Evolutionary conservation across 768 basidiomycete genomes (phyloP), one percentile per base, ranked within the genome.

Genomic region (Suillus tomentosus): DNA sequence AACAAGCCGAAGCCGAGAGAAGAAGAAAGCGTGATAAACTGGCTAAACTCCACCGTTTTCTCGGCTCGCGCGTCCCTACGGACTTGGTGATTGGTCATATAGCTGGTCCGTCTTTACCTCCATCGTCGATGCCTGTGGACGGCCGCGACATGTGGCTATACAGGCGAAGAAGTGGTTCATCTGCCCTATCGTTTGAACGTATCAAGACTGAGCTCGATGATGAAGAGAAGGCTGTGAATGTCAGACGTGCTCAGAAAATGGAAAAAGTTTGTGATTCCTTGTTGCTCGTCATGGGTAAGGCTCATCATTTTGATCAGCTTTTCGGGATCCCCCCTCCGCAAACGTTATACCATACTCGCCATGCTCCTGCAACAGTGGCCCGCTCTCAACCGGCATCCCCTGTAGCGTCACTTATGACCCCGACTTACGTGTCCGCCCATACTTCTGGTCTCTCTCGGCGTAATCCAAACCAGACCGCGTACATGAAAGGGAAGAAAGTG

Each of bases 321-420:
- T 94, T 95, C 70, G 92, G 92, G 62, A 86, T 87, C 34, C 87
- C 85, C 5, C 93, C 93, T 40, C 92, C 92, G 3, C 90, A 91
- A 66, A 85, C 82, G 2, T 80, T 94, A n/a, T 94, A 87, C 71
- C 88, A 87, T 75, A 88, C 89, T 13, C 85, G 87, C 43, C 81
- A 81, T 36, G 77, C 73, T 40, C 80, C 82, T 15, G 79, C 80
- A 17, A 65, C 60, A 10, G 53, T 63, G 17, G 68, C 66, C 67
- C 76, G n/a, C 73, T 74, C 70, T 56, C 72, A 74, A 27, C 69
- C 72, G 6, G n/a, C 69, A 3, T 70, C 73, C 1, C 70, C 73
- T 55, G 34, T 42, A 27, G 4, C 40, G 31, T 72, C 60, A 39
- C 24, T 39, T 24, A 50, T 43, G 43, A 43, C 65, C 39, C 70